Evolutionary conservation across 1,139 yeast genomes (phyloP), one percentile per base, ranked within the genome.

Genomic region (Suhomyces maxii): DNA sequence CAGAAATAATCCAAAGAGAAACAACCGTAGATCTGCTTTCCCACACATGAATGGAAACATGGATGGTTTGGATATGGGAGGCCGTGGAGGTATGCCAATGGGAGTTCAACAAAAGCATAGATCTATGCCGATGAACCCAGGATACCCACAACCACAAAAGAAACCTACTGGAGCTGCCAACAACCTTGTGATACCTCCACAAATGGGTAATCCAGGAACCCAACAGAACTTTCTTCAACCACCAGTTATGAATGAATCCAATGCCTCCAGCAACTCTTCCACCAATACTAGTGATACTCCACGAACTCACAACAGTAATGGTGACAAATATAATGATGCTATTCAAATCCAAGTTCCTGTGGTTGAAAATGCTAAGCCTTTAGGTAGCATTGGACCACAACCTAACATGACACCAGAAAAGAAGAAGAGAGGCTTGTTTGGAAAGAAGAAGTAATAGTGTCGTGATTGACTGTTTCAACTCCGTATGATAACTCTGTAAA

Each of bases 81-180:
- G 79, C 9, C 65, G 80, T 54, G 79, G 77, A n/a, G 79, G 79
- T 10, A 75, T 74, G 79, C 79, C 79, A 41, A 61, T 61, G 60
- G 68, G 73, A 0, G 35, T 37, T 34, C 47, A 42, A 13, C 45
- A 38, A 26, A 57, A 58, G 46, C 59, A 55, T 44, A 50, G 57
- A 26, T 51, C 59, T 3, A 38, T 50, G 51, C 50, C 47, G 34
- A 48, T 30, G n/a, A 12, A 33, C 8, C 40, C 43, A 8, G 28
- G 37, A 11, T 47, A 51, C n/a, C 52, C 51, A 8, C 51, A 53
- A n/a, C 56, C 54, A 6, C 62, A 53, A 41, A 51, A 61, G 32
- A 61, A 54, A 46, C 57, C 60, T 8, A 40, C 49, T 36, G 51
- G 52, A 44, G 42, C 41, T 18, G 42, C 45, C 31, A 46, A 49